Conservation (phyloP, 495 filamentous ascomycete species). For the Apodospora peruviana region DNA sequence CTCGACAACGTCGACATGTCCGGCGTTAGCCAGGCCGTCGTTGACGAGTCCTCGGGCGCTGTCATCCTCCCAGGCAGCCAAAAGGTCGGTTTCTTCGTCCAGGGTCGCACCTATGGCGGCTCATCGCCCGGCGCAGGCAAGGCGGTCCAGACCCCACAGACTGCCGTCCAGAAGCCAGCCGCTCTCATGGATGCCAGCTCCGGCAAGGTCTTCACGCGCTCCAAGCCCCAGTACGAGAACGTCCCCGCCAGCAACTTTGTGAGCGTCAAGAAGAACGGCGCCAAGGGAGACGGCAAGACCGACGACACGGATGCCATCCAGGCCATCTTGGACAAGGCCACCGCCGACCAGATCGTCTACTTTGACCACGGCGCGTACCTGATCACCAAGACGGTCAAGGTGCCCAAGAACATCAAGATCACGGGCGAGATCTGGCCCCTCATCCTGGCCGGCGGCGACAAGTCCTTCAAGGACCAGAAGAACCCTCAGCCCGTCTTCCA, state of each 20-base stretch:
- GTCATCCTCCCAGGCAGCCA: slow-evolving; percentile 66
- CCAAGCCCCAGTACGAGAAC: slow-evolving; percentile 69
- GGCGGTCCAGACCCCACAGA: slow-evolving; percentile 46
- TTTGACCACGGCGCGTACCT: slow-evolving; percentile 91
- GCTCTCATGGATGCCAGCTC: slow-evolving; percentile 45
- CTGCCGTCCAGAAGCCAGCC: slow-evolving; percentile 49
- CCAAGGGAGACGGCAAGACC: slow-evolving; percentile 68
- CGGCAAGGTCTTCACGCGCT: slow-evolving; percentile 58
- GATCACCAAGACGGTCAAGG: slow-evolving; percentile 73
- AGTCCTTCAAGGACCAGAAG: slow-evolving; percentile 59
- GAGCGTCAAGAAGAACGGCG: slow-evolving; percentile 70
- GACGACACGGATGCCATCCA: slow-evolving; percentile 73
- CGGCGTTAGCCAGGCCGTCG: slow-evolving; percentile 44
- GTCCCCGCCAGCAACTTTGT: slow-evolving; percentile 55
- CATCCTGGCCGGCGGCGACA: slow-evolving; percentile 71
- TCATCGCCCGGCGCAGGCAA: slow-evolving; percentile 32
- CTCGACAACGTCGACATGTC: slow-evolving; percentile 82
- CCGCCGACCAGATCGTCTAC: slow-evolving; percentile 65
- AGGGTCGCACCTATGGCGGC: slow-evolving; percentile 64
- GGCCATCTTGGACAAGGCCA: slow-evolving; percentile 56
- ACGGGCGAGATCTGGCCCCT: slow-evolving; percentile 89
- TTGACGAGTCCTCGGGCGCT: slow-evolving; percentile 51
- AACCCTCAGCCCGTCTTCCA: slow-evolving; percentile 71
- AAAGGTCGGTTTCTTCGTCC: slow-evolving; percentile 64
- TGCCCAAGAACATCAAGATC: slow-evolving; percentile 74